Base-by-base conservation (phyloP, 805 yeast genomes). In the Debaryomyces prosopidis region DNA sequence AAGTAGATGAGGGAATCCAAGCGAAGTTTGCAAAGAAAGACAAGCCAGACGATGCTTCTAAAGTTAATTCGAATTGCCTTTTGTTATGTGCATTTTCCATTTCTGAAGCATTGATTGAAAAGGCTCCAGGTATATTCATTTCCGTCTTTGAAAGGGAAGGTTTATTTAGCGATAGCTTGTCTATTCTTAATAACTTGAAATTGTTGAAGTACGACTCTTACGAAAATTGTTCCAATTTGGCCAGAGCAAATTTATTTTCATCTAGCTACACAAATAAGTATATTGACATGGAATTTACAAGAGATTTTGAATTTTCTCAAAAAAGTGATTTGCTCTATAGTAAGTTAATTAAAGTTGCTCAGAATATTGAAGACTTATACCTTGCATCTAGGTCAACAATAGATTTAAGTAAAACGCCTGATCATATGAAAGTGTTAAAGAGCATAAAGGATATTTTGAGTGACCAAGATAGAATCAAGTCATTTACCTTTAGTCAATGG, bases 91-190 rank as follows among this genome's bases (percentile, higher is more conserved):
- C 85, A 0, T 62, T 86, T 10, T 63, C 76, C 1, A 62, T 84
- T 11, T 68, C 81, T 1, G 66, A 71, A 7, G 48, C 61, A 2
- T 58, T 87, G 40, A 63, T 81, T 0, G 60, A 62, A 5, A 71
- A 74, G 36, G 65, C 75, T 14, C 75, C 84, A 0, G 65, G 63
- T 1, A 47, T 61, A 1, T 82, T 78, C 45, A 55, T 81, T 5
- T 54, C 60, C 0, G 73, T 69, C 7, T 79, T 89, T 49, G 85
- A 79, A 53, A 76, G 87, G 44, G 95, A 89, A 55, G 96, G 96
- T 0, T 62, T 86, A n/a, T 59, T 84, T 3, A 63, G 74, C 14
- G 88, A 84, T 56, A 68, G 77, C 8, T 51, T 64, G 1, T 47
- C 55, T 0, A 62, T 81, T 3, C 43, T 66, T 8, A 64, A 62